These are phyloP conservation scores for Cytospora chrysosperma DNA, from an alignment of 2,329 filamentous ascomycete genomes.

Conservation along the genomic window DNA sequence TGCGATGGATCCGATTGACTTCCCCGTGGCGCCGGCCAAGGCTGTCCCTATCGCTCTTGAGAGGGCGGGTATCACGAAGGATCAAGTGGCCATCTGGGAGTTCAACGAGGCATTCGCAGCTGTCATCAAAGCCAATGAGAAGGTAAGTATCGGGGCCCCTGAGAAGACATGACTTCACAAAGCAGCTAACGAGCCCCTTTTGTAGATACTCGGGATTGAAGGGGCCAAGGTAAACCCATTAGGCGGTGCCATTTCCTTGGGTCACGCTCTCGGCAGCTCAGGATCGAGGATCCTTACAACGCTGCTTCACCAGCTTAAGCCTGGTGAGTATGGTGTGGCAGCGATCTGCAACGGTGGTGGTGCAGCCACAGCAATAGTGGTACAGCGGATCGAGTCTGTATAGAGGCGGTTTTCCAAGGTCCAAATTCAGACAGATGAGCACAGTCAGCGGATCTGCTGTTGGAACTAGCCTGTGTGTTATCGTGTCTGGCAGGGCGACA, in stretches of 20 bases:
- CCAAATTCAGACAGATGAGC: slow-evolving; percentile 13
- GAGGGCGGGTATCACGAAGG: slow-evolving; percentile 84
- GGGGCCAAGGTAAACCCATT: slow-evolving; percentile 80
- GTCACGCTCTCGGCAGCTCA: slow-evolving; percentile 90
- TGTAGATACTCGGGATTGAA: slow-evolving; percentile 74
- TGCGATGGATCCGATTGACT: slow-evolving; percentile 87
- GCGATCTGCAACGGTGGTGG: slow-evolving; percentile 98
- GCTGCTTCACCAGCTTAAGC: slow-evolving; percentile 84
- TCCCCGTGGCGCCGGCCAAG: slow-evolving; percentile 88
- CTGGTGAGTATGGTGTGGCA: slow-evolving; percentile 90
- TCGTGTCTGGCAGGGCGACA: not conserved
- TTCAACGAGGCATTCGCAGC: slow-evolving; percentile 98
- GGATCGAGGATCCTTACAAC: slow-evolving; percentile 89
- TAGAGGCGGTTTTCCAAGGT: slow-evolving; percentile 27
- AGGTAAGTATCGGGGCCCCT: slow-evolving; percentile 49
- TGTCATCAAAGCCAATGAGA: slow-evolving; percentile 91
- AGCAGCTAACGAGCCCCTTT: not conserved
- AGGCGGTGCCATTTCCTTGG: slow-evolving; percentile 87
- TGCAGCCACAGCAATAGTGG: slow-evolving; percentile 85
- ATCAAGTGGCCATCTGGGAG: slow-evolving; percentile 93
- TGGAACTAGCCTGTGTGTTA: not conserved
- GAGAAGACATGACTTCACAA: not conserved
- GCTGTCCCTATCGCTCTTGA: slow-evolving; percentile 88
- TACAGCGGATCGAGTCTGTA: slow-evolving; percentile 72
- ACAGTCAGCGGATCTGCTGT: not conserved